Evolutionary conservation across 2,329 filamentous ascomycete genomes (phyloP).

Genomic region (Trichocomaceae sp.): DNA sequence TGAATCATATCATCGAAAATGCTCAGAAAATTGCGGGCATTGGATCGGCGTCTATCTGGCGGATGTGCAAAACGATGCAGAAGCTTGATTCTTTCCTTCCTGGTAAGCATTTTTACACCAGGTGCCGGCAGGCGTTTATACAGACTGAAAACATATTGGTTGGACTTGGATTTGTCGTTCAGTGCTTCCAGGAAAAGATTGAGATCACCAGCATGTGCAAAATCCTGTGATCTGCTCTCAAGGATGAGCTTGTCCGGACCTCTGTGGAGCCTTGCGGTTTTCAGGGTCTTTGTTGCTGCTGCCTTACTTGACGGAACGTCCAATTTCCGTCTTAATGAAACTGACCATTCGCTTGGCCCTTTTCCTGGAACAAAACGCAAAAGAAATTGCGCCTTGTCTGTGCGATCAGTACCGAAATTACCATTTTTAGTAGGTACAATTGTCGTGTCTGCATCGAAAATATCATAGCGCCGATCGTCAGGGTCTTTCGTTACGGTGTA

Average conservation of each 20-base stretch:
- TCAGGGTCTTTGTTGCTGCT: not conserved
- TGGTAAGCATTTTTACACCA: slow-evolving; percentile 46
- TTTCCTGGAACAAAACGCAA: not conserved
- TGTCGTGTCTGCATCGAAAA: not conserved
- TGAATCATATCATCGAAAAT: slow-evolving; percentile 76
- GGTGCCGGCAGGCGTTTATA: slow-evolving; percentile 50
- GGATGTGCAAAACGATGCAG: slow-evolving; percentile 61
- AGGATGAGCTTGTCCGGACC: not conserved
- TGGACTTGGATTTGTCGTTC: slow-evolving; percentile 38
- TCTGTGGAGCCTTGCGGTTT: not conserved
- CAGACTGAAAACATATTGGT: slow-evolving; percentile 46
- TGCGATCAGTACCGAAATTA: not conserved
- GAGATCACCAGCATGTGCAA: slow-evolving; percentile 29
- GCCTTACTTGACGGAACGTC: not conserved
- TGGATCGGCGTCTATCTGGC: slow-evolving; percentile 27
- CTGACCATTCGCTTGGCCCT: not conserved
- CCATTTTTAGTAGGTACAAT: not conserved
- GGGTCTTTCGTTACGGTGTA: not conserved
- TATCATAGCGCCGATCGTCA: not conserved
- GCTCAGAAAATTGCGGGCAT: slow-evolving; percentile 75
- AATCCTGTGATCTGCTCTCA: not conserved
- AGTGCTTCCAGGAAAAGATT: slow-evolving; percentile 38
- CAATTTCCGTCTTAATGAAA: not conserved
- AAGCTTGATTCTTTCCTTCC: slow-evolving; percentile 53
- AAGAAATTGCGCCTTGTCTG: not conserved